Conservation (phyloP, 2,329 filamentous ascomycete species). For the Alternaria conjuncta region DNA sequence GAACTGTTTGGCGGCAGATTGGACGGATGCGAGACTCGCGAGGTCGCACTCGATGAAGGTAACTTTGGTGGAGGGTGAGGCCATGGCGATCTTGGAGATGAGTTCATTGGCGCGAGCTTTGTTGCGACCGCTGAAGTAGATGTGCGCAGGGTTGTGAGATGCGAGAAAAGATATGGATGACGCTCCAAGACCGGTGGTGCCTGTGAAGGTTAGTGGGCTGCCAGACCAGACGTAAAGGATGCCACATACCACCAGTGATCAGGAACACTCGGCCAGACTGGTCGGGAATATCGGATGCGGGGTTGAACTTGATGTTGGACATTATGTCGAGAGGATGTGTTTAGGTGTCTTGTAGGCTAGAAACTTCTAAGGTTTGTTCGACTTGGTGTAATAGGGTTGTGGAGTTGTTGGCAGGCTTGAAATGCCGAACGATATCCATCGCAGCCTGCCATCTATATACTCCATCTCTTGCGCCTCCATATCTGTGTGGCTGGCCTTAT, state of each 20-base stretch:
- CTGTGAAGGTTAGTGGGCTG: slow-evolving; percentile 22
- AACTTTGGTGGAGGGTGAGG: slow-evolving; percentile 48
- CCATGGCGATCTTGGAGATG: slow-evolving; percentile 50
- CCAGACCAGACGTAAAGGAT: neutral
- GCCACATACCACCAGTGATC: slow-evolving; percentile 18
- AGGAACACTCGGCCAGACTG: slow-evolving; percentile 13
- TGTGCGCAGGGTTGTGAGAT: slow-evolving; percentile 51
- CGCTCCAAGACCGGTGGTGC: slow-evolving; percentile 56
- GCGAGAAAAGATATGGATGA: slow-evolving; percentile 53
- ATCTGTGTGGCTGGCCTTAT: neutral
- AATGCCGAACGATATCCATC: neutral
- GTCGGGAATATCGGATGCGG: slow-evolving; percentile 9
- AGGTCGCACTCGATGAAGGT: slow-evolving; percentile 7
- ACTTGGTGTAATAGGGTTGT: neutral
- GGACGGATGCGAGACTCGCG: slow-evolving; percentile 5
- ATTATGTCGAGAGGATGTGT: neutral
- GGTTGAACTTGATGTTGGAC: slow-evolving; percentile 6
- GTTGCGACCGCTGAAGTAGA: slow-evolving; percentile 57
- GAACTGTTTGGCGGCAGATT: slow-evolving; percentile 4
- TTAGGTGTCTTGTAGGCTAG: neutral
- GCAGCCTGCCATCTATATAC: neutral
- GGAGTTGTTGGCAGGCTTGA: neutral
- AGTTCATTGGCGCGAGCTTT: slow-evolving; percentile 48
- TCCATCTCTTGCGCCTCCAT: neutral
- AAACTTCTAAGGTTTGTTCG: neutral